Conservation (phyloP, 1,284 basidiomycete genomes). For the Testicularia cyperi region DNA sequence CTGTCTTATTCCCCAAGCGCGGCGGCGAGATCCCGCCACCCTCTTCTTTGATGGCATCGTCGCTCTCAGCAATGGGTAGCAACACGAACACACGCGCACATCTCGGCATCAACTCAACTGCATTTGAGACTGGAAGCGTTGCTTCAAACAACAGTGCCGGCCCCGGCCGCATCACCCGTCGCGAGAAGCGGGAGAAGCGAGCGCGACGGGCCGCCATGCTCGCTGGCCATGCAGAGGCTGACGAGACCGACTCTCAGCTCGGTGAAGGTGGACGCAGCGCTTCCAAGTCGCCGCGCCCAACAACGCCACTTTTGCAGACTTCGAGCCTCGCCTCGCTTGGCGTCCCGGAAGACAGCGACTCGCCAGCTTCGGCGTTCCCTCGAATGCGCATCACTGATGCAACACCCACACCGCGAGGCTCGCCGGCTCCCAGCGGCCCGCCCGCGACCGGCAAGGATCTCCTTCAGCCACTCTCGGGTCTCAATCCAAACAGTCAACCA, state of each 20-base stretch:
- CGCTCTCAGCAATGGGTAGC: too few relatives aligned
- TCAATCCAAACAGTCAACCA: slow-evolving; percentile 5
- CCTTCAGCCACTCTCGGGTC: slow-evolving; percentile 11
- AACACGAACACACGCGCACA: too few relatives aligned
- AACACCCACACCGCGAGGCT: slow-evolving; percentile 42
- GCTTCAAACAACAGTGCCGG: slow-evolving; percentile 32
- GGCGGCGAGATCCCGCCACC: slow-evolving; percentile 34
- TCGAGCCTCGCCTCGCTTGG: slow-evolving; percentile 8
- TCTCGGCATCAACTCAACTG: slow-evolving; percentile 7
- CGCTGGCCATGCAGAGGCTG: slow-evolving; percentile 8
- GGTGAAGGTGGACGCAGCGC: slow-evolving; percentile 2
- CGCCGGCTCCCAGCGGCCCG: slow-evolving; percentile 29
- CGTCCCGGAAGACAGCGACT: slow-evolving; percentile 25
- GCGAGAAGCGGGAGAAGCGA: slow-evolving; percentile 49
- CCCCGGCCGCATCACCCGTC: slow-evolving; percentile 41
- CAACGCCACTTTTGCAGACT: slow-evolving; percentile 19
- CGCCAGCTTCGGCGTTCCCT: slow-evolving; percentile 45
- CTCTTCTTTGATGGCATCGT: too few relatives aligned
- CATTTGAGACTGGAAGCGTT: slow-evolving; percentile 23
- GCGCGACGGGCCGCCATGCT: slow-evolving; percentile 35
- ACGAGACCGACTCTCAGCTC: slow-evolving; percentile 5
- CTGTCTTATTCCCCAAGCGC: slow-evolving; percentile 46
- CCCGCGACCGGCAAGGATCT: slow-evolving; percentile 21
- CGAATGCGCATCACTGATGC: slow-evolving; percentile 51
- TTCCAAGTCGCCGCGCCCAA: slow-evolving; percentile 23